Conservation (phyloP, 805 yeast species). For the Priceomyces medius region DNA sequence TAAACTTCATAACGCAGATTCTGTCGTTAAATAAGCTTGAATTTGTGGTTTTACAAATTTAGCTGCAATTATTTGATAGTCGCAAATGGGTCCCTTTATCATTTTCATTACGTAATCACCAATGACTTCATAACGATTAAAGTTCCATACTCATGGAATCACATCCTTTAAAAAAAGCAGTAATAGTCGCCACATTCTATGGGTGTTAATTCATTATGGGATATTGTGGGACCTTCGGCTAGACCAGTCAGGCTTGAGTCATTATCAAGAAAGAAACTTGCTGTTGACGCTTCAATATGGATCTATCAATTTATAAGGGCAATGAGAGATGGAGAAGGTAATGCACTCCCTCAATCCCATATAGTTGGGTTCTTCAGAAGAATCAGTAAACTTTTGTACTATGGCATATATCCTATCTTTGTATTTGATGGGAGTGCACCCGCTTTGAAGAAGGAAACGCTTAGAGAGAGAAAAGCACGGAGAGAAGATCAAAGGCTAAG, state of each 20-base stretch:
- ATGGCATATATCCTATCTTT: constrained; percentile 85
- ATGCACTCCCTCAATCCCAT: constrained; percentile 74
- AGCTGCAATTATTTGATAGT: constrained; percentile 3
- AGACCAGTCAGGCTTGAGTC: constrained; percentile 88
- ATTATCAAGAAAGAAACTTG: constrained; percentile 71
- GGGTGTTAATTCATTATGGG: constrained; percentile 98
- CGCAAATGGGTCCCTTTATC: too few species aligned
- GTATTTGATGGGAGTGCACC: constrained; percentile 98
- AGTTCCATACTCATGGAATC: too few species aligned
- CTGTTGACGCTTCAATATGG: constrained; percentile 99
- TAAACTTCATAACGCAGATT: neutral
- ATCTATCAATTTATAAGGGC: constrained; percentile 95
- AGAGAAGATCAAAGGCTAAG: constrained; percentile 72
- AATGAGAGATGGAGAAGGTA: constrained; percentile 82
- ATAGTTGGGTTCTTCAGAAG: constrained; percentile 94
- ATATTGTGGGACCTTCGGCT: constrained; percentile 83
- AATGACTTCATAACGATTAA: neutral
- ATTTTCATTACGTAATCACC: too few species aligned
- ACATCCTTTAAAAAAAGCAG: too few species aligned
- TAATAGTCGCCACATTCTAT: constrained; percentile 40
- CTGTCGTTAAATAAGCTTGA: neutral
- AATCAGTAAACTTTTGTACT: constrained; percentile 83
- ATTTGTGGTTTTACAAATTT: constrained; percentile 5
- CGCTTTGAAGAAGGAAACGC: constrained; percentile 72
- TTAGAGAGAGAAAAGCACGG: constrained; percentile 66